Percentiles rank a stretch among this genome's conserved stretches.
Evolutionary conservation across 495 filamentous ascomycete genomes (phyloP).

Genomic region (Penicillium robsamsonii): DNA sequence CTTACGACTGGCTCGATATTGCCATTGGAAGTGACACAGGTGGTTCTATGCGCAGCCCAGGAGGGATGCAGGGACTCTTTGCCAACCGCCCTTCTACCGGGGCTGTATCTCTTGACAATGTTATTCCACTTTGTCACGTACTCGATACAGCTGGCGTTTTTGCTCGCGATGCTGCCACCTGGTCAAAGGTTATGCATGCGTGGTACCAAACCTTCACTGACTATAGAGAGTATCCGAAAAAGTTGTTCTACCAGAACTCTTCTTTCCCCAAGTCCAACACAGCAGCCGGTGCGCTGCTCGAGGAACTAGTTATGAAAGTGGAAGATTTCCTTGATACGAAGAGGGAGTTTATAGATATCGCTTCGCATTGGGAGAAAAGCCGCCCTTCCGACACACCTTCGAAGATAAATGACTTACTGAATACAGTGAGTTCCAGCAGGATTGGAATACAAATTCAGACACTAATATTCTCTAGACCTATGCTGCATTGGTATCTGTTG

Average conservation of each 20-base stretch:
- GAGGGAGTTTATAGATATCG: constrained; percentile 34
- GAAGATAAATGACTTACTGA: constrained; percentile 16
- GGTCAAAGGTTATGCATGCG: constrained; percentile 44
- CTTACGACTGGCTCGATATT: constrained; percentile 45
- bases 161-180: constrained; percentile 45
- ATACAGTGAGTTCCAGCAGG: constrained; percentile 6
- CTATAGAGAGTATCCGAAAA: constrained; percentile 44
- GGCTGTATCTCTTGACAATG: constrained; percentile 24
- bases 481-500: constrained; percentile 48
- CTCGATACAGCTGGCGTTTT: constrained; percentile 52
- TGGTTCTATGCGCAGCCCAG: constrained; percentile 40
- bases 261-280: constrained; percentile 17
- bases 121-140: constrained; percentile 43
- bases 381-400: constrained; percentile 38
- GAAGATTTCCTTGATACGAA: constrained; percentile 39
- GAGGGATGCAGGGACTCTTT: constrained; percentile 36
- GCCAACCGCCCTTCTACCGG: constrained; percentile 30
- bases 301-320: constrained; percentile 41
- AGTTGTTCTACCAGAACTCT: constrained; percentile 34
- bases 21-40: constrained; percentile 50
- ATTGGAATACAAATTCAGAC: not conserved
- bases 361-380: constrained; percentile 38
- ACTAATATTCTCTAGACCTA: constrained; percentile 38
- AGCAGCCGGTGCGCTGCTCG: constrained; percentile 30
- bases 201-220: constrained; percentile 47